These are phyloP conservation scores for Lentinula guzmanii DNA, from an alignment of 768 basidiomycete species.

Conservation along the genomic window DNA sequence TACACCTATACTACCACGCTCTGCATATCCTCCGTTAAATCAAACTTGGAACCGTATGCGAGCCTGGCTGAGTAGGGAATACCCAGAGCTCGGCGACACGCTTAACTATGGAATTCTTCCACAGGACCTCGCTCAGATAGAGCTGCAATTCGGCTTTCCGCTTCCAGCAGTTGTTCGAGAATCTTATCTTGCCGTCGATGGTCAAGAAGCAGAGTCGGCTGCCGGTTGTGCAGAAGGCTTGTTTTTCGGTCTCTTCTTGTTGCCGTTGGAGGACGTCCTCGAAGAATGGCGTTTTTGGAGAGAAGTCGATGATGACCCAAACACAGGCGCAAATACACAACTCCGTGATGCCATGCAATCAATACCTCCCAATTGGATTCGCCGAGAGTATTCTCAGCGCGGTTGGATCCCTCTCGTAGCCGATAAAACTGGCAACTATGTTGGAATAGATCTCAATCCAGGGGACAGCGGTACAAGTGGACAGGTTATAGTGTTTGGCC, in stretches of 20 bases:
- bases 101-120: constrained; percentile 88
- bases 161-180: constrained; percentile 88
- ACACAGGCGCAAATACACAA: constrained; percentile 71
- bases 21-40: constrained; percentile 69
- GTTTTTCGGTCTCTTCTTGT: constrained; percentile 90
- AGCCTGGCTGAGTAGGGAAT: constrained; percentile 76
- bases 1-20: constrained; percentile 34
- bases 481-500: constrained; percentile 97
- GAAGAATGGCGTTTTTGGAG: constrained; percentile 98
- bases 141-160: constrained; percentile 77
- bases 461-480: constrained; percentile 69
- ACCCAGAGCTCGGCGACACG: constrained; percentile 93
- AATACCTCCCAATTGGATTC: constrained; percentile 86
- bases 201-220: constrained; percentile 88
- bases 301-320: constrained; percentile 84
- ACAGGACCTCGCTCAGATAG: constrained; percentile 73
- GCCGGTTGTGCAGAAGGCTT: constrained; percentile 87
- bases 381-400: constrained; percentile 83
- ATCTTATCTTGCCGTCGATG: constrained; percentile 82
- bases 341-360: constrained; percentile 79
- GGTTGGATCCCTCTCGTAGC: constrained; percentile 96
- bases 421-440: constrained; percentile 93
- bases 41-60: constrained; percentile 83
- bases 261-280: constrained; percentile 89
- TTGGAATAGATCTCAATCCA: constrained; percentile 93